Evolutionary conservation across 768 basidiomycete species (phyloP), one percentile per base, ranked within the genome.

Genomic region (Stropharia rugosoannulata): DNA sequence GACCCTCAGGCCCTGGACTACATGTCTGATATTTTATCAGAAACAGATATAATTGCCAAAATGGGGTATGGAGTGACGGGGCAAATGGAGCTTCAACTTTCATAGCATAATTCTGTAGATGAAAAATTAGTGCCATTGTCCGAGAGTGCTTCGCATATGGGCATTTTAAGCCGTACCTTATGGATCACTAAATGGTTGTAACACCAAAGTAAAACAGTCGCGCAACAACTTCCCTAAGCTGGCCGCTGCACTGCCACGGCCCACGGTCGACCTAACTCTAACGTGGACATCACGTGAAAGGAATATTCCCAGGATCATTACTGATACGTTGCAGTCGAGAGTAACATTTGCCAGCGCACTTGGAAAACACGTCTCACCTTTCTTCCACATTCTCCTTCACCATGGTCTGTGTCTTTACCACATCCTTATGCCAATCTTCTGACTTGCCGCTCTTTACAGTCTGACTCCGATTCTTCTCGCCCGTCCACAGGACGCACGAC

Each of bases 391-490:
- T 56, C 54, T 50, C 44, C 59, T 50, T 51, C 62, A 54, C 61
- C 51, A 81, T 81, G 80, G 80, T 79, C 25, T 60, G 70, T 62
- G 44, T 32, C 36, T n/a, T 8, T 19, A 54, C 29, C 6, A n/a
- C 27, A 38, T 15, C 9, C 6, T 22, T 32, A 15, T 19, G 15
- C 6, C 15, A 19, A 13, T 22, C 43, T 42, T 52, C 39, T 5
- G 55, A 36, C 46, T 12, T 36, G 9, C 29, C 9, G 29, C 46
- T 32, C 10, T 38, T 44, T 59, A 5, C 56, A 92, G 90, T 93
- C 90, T 62, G 90, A 93, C 76, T 91, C 90, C 65, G 90, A 93
- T 68, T 78, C 81, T 58, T 75, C 84, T 62, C 76, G 75, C 62
- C 62, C 75, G 63, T 72, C 74, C 69, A 62, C 71, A 46, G 75